Evolutionary conservation across 2,329 filamentous ascomycete genomes (phyloP).

Genomic region (Arthrobotrys megalospora): DNA sequence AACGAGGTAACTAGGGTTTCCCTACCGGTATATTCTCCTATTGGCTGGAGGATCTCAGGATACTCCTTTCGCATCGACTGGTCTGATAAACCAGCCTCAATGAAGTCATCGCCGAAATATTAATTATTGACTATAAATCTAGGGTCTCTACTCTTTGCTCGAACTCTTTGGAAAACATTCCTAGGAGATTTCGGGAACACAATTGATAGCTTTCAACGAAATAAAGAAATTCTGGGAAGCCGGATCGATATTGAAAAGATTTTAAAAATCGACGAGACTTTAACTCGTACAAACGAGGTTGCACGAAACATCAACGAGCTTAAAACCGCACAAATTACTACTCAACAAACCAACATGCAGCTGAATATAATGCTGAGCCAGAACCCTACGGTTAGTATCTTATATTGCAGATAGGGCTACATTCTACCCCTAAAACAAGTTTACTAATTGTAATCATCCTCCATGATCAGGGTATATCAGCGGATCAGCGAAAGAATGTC

Average conservation of each 20-base stretch:
- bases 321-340: not conserved
- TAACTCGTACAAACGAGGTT: not conserved
- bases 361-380: not conserved
- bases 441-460: too few species aligned
- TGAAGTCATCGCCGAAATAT: not conserved
- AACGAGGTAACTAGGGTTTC: constrained; percentile 15
- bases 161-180: constrained; percentile 43
- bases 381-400: not conserved
- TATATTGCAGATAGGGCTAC: not conserved
- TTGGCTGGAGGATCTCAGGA: too few species aligned
- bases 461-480: not conserved
- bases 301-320: not conserved
- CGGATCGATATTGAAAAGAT: constrained; percentile 8
- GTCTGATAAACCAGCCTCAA: not conserved
- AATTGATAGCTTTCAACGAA: constrained; percentile 21
- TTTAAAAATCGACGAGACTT: not conserved
- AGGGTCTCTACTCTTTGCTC: constrained; percentile 6
- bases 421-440: not conserved
- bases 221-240: constrained; percentile 13
- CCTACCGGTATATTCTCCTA: not conserved
- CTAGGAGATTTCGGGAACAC: constrained; percentile 36
- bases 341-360: constrained; percentile 4
- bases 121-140: constrained; percentile 18
- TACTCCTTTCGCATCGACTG: too few species aligned
- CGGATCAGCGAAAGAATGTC: not conserved